phyloP scores from a whole-genome alignment of 2,329 filamentous ascomycete species.

The Phaeosphaeria sp. region DNA sequence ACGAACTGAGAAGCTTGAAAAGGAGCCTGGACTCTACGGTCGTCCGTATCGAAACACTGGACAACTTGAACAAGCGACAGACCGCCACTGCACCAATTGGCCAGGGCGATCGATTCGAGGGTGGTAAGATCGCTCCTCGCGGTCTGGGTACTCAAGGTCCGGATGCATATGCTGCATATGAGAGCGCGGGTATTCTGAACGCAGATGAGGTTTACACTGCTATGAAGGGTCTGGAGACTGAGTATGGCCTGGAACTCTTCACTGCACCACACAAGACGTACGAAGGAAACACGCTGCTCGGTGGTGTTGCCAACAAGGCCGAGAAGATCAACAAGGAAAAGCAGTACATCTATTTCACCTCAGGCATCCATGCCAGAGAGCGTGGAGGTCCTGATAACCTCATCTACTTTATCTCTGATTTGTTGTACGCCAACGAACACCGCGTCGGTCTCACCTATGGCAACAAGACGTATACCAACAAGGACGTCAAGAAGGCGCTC shows the following conservation, averaged over 20 bases:
- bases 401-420: constrained; percentile 64
- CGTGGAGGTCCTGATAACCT: constrained; percentile 65
- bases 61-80: constrained; percentile 36
- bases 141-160: constrained; percentile 51
- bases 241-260: constrained; percentile 54
- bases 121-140: constrained; percentile 51
- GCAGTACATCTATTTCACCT: constrained; percentile 61
- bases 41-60: constrained; percentile 30
- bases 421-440: constrained; percentile 61
- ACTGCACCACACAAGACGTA: constrained; percentile 54
- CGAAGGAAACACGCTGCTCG: constrained; percentile 46
- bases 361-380: constrained; percentile 65
- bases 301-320: constrained; percentile 55
- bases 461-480: constrained; percentile 58
- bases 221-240: constrained; percentile 51
- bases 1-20: constrained; percentile 29
- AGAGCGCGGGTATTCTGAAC: constrained; percentile 54
- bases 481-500: constrained; percentile 60
- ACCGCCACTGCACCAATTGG: constrained; percentile 40
- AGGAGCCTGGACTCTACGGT: constrained; percentile 30
- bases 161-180: constrained; percentile 30
- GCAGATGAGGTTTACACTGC: constrained; percentile 55
- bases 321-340: constrained; percentile 50
- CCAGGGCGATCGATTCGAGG: constrained; percentile 51
- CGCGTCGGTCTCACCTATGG: constrained; percentile 61